Evolutionary conservation across 495 filamentous ascomycete genomes (phyloP).

Genomic region (Aspergillus bertholletiae): DNA sequence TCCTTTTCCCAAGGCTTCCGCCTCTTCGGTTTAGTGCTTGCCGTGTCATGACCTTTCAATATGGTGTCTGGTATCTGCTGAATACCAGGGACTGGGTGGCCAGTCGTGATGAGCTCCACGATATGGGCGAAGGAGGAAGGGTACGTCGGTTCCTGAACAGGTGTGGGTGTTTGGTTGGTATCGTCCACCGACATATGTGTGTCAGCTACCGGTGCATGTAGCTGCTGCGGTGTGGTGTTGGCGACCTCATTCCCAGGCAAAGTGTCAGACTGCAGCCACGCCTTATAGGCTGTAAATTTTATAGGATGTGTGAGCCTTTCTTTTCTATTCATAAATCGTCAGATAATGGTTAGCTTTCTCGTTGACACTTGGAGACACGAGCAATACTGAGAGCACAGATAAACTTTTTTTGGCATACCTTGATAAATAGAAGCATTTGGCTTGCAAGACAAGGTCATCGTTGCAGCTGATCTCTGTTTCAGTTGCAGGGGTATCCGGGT

Average conservation of each 20-base stretch:
- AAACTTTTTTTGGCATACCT: conserved; percentile 26
- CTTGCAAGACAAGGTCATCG: conserved; percentile 46
- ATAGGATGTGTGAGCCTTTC: conserved; percentile 34
- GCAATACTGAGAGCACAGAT: not conserved
- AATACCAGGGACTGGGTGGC: conserved; percentile 84
- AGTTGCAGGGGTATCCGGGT: conserved; percentile 36
- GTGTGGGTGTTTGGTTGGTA: not conserved
- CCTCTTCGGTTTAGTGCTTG: conserved; percentile 50
- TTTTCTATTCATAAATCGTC: conserved; percentile 32
- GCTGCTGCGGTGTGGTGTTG: not conserved
- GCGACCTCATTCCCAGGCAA: not conserved
- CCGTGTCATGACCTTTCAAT: conserved; percentile 57
- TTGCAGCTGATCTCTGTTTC: conserved; percentile 36
- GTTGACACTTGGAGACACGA: not conserved
- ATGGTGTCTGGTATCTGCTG: conserved; percentile 83
- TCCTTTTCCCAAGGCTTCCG: conserved; percentile 80
- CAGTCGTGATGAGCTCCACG: conserved; percentile 80
- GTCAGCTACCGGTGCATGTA: not conserved
- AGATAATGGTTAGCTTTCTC: not conserved
- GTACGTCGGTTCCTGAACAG: conserved; percentile 55
- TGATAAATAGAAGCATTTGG: conserved; percentile 53
- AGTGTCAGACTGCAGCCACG: conserved; percentile 31
- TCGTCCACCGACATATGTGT: not conserved
- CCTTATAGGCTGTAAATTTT: conserved; percentile 37
- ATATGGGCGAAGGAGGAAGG: conserved; percentile 86